Evolutionary conservation across 441 rosid genomes (phyloP).

Genomic region (Geranium incanum): DNA sequence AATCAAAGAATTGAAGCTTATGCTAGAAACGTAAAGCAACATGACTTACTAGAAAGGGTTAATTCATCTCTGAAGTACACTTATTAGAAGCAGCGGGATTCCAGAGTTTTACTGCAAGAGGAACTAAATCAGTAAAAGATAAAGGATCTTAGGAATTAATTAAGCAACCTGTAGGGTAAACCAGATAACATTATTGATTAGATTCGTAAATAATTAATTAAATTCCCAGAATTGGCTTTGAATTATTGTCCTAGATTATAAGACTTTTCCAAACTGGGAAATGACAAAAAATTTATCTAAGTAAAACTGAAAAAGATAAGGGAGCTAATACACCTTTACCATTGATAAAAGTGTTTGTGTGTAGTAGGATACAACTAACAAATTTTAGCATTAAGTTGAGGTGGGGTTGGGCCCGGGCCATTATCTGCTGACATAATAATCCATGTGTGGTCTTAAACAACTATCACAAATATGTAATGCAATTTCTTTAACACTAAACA

Average conservation of each 20-base stretch:
- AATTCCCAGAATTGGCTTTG: constrained; percentile 5
- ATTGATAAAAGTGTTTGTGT: constrained; percentile 14
- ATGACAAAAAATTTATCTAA: constrained; percentile 5
- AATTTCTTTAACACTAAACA: constrained; percentile 9
- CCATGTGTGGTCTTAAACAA: background rate
- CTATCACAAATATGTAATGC: background rate
- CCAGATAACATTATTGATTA: background rate
- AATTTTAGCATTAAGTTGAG: background rate
- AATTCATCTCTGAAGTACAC: constrained; percentile 21
- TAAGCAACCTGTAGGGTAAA: background rate
- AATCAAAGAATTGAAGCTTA: constrained; percentile 7
- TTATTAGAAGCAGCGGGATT: constrained; percentile 15
- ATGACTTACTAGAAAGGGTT: constrained; percentile 11
- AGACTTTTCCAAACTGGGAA: background rate
- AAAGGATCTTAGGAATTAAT: background rate
- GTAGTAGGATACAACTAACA: constrained; percentile 14
- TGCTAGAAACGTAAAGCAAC: background rate
- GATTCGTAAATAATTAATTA: background rate
- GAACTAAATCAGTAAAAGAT: constrained; percentile 5
- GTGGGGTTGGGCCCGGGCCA: constrained; percentile 21
- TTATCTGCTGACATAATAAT: constrained; percentile 21
- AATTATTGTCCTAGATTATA: constrained; percentile 6
- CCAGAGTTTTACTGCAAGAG: constrained; percentile 6
- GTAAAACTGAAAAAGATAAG: constrained; percentile 3
- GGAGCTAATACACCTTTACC: background rate